Evolutionary conservation across 768 basidiomycete genomes (phyloP).

Genomic region (Favolaschia claudopus): DNA sequence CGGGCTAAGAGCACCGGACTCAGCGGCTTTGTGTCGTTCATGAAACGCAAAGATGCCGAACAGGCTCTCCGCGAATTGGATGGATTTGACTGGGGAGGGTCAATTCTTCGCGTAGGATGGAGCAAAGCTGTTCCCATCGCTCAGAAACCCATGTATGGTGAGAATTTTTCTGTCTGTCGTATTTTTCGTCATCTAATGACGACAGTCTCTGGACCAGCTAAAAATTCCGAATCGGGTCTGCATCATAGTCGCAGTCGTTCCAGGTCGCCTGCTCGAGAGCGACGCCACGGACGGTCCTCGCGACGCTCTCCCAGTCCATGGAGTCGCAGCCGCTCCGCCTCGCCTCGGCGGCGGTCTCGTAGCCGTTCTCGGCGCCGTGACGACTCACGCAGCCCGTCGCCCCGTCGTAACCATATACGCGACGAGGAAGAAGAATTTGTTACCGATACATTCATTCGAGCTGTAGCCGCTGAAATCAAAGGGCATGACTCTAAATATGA

Average conservation of each 20-base stretch:
- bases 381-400: constrained; percentile 60
- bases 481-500: constrained; percentile 84
- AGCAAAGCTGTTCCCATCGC: constrained; percentile 95
- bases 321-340: constrained; percentile 52
- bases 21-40: constrained; percentile 96
- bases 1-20: constrained; percentile 78
- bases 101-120: constrained; percentile 89
- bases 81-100: constrained; percentile 95
- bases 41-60: constrained; percentile 93
- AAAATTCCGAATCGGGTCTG: constrained; percentile 28
- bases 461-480: constrained; percentile 85
- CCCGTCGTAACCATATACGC: constrained; percentile 46
- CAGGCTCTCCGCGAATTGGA: constrained; percentile 88
- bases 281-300: constrained; percentile 46
- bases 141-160: constrained; percentile 82
- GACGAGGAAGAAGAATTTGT: constrained; percentile 72
- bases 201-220: constrained; percentile 20
- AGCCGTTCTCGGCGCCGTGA: constrained; percentile 58
- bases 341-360: constrained; percentile 47
- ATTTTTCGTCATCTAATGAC: neutral
- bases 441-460: constrained; percentile 85
- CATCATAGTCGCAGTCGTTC: constrained; percentile 52
- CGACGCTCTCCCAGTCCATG: constrained; percentile 58
- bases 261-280: constrained; percentile 36
- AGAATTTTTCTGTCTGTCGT: neutral